Evolutionary conservation across 345 rosid species (phyloP).

Genomic region (Boechera divaricarpa): DNA sequence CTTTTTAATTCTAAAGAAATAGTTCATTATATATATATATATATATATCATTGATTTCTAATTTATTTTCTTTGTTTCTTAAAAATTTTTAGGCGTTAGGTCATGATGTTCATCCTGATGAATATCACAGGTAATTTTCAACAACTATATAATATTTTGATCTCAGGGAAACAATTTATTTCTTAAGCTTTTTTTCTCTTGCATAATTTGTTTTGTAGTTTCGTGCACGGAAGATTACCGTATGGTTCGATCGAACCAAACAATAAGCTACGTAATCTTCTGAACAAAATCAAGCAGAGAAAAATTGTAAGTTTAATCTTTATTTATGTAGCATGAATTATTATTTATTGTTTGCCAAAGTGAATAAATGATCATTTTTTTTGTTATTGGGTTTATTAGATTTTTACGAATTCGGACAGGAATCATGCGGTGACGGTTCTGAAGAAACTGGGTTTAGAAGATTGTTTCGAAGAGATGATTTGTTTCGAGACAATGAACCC

Average conservation of each 20-base stretch:
- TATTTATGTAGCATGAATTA: not conserved
- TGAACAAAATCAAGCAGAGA: slow-evolving; percentile 66
- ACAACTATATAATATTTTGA: not conserved
- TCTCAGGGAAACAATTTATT: not conserved
- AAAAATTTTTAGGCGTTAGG: slow-evolving; percentile 63
- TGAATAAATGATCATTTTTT: slow-evolving; percentile 12
- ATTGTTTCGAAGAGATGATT: slow-evolving; percentile 81
- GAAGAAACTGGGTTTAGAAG: slow-evolving; percentile 64
- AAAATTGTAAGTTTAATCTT: slow-evolving; percentile 61
- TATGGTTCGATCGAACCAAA: slow-evolving; percentile 78
- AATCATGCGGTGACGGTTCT: slow-evolving; percentile 68
- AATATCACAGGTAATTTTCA: slow-evolving; percentile 71
- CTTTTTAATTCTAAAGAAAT: not conserved
- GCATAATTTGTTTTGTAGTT: slow-evolving; percentile 45
- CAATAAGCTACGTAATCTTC: slow-evolving; percentile 61
- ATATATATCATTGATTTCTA: not conserved
- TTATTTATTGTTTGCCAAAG: not conserved
- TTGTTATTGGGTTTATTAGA: slow-evolving; percentile 49
- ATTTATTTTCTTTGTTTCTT: not conserved
- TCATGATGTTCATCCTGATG: slow-evolving; percentile 77
- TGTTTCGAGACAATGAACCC: slow-evolving; percentile 97
- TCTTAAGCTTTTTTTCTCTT: not conserved
- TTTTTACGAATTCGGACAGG: slow-evolving; percentile 92
- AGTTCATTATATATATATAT: not conserved
- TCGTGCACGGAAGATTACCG: slow-evolving; percentile 97